Evolutionary conservation across 2,329 filamentous ascomycete genomes (phyloP).

Genomic region (Cladobotryum mycophilum): DNA sequence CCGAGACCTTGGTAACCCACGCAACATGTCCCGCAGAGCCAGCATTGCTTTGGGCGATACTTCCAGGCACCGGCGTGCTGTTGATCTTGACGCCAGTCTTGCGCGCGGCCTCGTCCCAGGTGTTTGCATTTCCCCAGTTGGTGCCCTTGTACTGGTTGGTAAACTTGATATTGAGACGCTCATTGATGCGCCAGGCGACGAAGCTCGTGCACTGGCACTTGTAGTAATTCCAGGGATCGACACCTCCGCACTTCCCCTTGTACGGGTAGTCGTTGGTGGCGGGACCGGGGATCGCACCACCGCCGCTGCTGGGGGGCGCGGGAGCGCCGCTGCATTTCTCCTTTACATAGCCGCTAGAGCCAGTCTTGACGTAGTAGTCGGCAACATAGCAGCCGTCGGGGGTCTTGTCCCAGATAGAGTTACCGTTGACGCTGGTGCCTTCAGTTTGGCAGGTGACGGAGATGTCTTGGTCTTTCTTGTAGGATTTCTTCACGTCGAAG

Average conservation of each 20-base stretch:
- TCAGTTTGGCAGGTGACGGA: constrained; percentile 13
- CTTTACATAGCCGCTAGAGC: constrained; percentile 8
- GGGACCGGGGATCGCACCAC: constrained; percentile 1
- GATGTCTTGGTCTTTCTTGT: constrained; percentile 11
- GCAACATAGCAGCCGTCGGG: constrained; percentile 13
- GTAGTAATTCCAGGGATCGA: constrained; percentile 15
- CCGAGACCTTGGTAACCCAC: constrained; percentile 13
- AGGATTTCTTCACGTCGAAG: constrained; percentile 9
- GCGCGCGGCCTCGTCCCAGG: constrained; percentile 16
- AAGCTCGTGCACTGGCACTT: constrained; percentile 18
- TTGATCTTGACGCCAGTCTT: constrained; percentile 10
- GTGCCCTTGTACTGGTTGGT: constrained; percentile 16
- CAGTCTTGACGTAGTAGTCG: constrained; percentile 15
- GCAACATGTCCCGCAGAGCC: constrained; percentile 14
- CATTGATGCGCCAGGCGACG: constrained; percentile 18
- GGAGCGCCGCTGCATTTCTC: constrained; percentile 1
- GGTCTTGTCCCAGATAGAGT: constrained; percentile 14
- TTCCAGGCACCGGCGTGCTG: constrained; percentile 12
- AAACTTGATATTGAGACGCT: constrained; percentile 16
- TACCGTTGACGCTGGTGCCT: constrained; percentile 10
- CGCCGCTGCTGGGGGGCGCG: constrained; percentile 4
- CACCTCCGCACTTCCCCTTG: constrained; percentile 13
- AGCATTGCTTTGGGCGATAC: constrained; percentile 14
- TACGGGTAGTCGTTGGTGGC: constrained; percentile 17
- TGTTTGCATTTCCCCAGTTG: constrained; percentile 17